Evolutionary conservation across 2,329 filamentous ascomycete genomes (phyloP), one percentile per base, ranked within the genome.

Genomic region (Exophiala oligosperma): DNA sequence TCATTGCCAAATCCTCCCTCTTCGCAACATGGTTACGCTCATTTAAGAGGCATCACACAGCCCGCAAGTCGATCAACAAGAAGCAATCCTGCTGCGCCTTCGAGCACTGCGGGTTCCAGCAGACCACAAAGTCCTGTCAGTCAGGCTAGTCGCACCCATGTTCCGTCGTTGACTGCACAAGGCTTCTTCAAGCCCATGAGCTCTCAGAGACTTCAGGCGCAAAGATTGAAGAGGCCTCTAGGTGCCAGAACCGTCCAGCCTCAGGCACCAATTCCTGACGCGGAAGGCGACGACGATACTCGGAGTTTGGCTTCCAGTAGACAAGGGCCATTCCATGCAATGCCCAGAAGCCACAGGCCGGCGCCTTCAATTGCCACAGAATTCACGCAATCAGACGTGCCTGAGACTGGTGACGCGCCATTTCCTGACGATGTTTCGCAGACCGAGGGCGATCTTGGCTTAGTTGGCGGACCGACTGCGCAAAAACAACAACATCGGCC

Each of bases 151-250:
- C 84, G 88, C 69, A 94, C 90, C 43, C 94, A 99, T 79, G 92
- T 96, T 21, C 92, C 94, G 1, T 92, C 89, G 1, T 78, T 99
- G 53, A 88, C 91, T 2, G 92, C 91, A 14, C 89, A 93, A 69
- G 93, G 91, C 54, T 97, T 99, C 77, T 96, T 96, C 71, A 89
- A 88, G 23, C 94, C 94, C 40, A 96, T 99, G 91, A 97, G 92
- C 76, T 96, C 93, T 24, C 92, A 96, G 72, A 89, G 91, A 72
- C 79, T 97, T 51, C 93, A 97, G 75, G 92, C 92, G 54, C 94
- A 97, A 74, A 83, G 93, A 72, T 86, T 87, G 63, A 84, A 79
- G 65, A 78, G 79, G 48, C 81, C 79, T 38, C 74, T 69, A 57
- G 63, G 64, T 40, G 37, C 70, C 62, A 74, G 71, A 46, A 73